A percentile compares a stretch with the other conserved stretches of the same genome.
Evolutionary conservation across 139 green algal species (phyloP).

Genomic region (Nannochloris sp.): DNA sequence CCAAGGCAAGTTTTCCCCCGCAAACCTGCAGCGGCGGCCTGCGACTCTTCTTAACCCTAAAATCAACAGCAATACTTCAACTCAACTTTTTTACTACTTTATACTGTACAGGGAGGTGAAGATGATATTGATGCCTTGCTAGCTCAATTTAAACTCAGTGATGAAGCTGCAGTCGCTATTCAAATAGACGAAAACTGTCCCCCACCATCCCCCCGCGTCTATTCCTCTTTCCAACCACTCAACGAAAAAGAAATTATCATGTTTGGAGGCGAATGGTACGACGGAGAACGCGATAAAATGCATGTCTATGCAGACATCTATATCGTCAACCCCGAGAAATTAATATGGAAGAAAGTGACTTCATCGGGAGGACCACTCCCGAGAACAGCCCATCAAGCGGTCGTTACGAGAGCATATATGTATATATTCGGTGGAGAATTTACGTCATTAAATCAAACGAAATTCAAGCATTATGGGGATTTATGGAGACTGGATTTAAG

Average conservation of each 20-base stretch:
- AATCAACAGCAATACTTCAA: neutral
- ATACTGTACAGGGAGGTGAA: conserved; percentile 20
- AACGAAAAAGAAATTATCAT: conserved; percentile 68
- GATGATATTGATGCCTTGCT: conserved; percentile 50
- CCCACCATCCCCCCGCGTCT: conserved; percentile 73
- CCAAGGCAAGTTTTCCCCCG: conserved; percentile 5
- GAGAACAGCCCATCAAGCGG: conserved; percentile 78
- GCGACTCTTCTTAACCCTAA: conserved; percentile 8
- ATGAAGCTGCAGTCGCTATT: conserved; percentile 41
- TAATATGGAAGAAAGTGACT: conserved; percentile 56
- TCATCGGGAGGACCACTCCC: conserved; percentile 71
- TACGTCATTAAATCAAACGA: conserved; percentile 78
- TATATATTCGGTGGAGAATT: conserved; percentile 97
- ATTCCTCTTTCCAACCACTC: conserved; percentile 41
- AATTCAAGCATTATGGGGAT: conserved; percentile 91
- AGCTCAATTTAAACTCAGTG: conserved; percentile 56
- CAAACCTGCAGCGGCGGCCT: too few species aligned
- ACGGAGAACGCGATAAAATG: conserved; percentile 65
- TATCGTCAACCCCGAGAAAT: conserved; percentile 66
- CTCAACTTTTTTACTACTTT: neutral
- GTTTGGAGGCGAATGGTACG: conserved; percentile 88
- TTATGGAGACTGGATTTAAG: conserved; percentile 89
- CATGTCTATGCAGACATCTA: conserved; percentile 86
- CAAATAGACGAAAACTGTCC: conserved; percentile 47
- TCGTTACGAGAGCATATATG: conserved; percentile 65